These are phyloP conservation scores for Candida morakotiae DNA, from an alignment of 805 yeast species.

Conservation along the genomic window DNA sequence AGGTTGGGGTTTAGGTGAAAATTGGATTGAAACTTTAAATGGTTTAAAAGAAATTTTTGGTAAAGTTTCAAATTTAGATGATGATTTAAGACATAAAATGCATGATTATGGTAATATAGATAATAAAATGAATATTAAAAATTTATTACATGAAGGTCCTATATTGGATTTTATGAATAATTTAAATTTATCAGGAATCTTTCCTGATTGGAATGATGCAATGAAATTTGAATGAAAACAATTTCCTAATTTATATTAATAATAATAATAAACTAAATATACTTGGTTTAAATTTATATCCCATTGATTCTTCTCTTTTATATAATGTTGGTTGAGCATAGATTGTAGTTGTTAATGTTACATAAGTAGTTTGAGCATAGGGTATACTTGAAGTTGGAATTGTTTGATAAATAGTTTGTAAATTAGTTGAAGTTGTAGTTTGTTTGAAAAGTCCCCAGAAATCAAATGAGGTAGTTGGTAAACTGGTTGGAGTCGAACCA, in stretches of 20 bases:
- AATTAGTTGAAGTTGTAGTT: background rate
- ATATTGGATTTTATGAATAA: conserved; percentile 15
- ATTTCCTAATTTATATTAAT: background rate
- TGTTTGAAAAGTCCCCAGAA: conserved; percentile 2
- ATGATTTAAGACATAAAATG: conserved; percentile 19
- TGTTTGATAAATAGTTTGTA: background rate
- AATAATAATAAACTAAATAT: background rate
- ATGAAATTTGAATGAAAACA: conserved; percentile 1
- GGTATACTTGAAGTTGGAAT: background rate
- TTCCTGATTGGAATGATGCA: conserved; percentile 16
- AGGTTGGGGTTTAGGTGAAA: conserved; percentile 28
- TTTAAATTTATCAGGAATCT: conserved; percentile 14
- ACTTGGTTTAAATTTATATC: background rate
- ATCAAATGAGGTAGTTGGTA: background rate
- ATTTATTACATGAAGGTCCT: conserved; percentile 11
- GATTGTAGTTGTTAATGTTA: conserved; percentile 4
- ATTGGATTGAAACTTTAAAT: conserved; percentile 23
- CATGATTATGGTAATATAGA: conserved; percentile 29
- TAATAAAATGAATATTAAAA: conserved; percentile 14
- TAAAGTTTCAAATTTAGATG: conserved; percentile 12
- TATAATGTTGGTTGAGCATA: conserved; percentile 1
- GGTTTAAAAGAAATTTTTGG: conserved; percentile 21
- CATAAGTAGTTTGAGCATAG: conserved; percentile 1
- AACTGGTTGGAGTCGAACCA: background rate
- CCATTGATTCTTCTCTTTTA: conserved; percentile 2